These are phyloP conservation scores for Cardamine chenopodiifolia DNA, from an alignment of 345 rosid genomes.

Conservation along the genomic window DNA sequence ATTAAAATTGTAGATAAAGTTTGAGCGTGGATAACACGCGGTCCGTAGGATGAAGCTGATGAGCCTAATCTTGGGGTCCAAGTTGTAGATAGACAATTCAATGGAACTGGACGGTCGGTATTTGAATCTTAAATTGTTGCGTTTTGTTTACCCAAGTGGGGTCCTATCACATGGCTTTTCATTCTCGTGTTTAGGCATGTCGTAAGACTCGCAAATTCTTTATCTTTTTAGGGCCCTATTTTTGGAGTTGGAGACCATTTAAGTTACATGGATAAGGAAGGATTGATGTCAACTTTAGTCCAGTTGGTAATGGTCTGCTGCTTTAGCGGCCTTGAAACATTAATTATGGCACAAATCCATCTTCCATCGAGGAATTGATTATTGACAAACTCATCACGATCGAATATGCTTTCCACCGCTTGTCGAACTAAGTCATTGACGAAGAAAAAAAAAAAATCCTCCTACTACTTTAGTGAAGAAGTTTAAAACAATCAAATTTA, in stretches of 20 bases:
- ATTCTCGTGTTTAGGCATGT: constrained; percentile 3
- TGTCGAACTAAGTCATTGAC: not conserved
- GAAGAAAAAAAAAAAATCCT: not conserved
- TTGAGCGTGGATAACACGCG: constrained; percentile 20
- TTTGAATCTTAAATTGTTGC: constrained; percentile 28
- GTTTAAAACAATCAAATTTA: too few species aligned
- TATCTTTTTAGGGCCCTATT: not conserved
- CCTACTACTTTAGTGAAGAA: too few species aligned
- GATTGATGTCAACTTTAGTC: too few species aligned
- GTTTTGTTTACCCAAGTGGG: constrained; percentile 14
- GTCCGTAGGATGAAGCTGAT: not conserved
- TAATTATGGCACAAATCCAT: too few species aligned
- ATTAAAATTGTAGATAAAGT: not conserved
- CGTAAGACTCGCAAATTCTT: not conserved
- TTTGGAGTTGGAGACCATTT: not conserved
- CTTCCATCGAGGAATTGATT: too few species aligned
- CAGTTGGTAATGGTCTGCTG: not conserved
- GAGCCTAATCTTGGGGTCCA: constrained; percentile 25
- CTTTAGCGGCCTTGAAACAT: too few species aligned
- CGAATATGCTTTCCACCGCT: too few species aligned
- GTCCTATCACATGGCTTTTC: constrained; percentile 28
- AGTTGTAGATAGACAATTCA: constrained; percentile 25
- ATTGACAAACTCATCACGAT: not conserved
- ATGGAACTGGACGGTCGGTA: not conserved
- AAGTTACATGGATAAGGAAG: not conserved